A percentile compares a stretch with the other conserved stretches of the same genome.
Conservation (phyloP, 2,329 filamentous ascomycete species). For the Beauveria sp. region DNA sequence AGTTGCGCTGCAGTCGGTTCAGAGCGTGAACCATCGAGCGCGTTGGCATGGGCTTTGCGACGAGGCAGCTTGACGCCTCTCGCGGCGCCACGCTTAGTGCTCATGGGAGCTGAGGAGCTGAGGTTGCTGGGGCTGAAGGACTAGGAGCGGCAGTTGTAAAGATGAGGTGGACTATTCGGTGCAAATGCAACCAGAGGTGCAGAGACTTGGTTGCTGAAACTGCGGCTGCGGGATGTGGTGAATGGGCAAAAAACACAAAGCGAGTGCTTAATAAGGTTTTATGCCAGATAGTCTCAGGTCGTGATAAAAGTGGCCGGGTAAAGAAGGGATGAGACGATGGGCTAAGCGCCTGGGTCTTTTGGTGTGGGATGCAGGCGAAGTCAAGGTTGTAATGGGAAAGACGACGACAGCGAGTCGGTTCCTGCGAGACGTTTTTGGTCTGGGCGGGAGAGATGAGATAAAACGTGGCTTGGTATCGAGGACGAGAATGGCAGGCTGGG, state of each 20-base stretch:
- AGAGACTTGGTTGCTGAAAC: background rate
- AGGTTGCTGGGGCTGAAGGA: background rate
- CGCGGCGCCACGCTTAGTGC: slow-evolving; percentile 22
- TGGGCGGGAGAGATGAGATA: background rate
- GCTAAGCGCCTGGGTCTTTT: background rate
- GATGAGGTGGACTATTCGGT: background rate
- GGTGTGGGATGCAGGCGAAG: background rate
- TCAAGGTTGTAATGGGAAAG: background rate
- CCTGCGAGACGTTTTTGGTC: background rate
- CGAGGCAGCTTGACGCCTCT: slow-evolving; percentile 26
- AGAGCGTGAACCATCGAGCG: slow-evolving; percentile 27
- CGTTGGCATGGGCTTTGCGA: slow-evolving; percentile 27
- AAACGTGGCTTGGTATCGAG: background rate
- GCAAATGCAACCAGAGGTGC: background rate
- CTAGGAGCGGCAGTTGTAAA: background rate
- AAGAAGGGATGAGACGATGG: background rate
- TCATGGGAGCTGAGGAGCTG: slow-evolving; percentile 17
- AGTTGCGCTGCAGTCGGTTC: slow-evolving; percentile 29
- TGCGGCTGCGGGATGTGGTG: background rate
- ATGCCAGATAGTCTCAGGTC: background rate
- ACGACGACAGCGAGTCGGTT: background rate
- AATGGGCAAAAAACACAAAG: background rate
- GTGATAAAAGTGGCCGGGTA: slow-evolving; percentile 4
- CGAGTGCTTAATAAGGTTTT: background rate
- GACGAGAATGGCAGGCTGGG: background rate